Conservation (phyloP, 140 eudicot genomes). For the Oenanthe javanica region DNA sequence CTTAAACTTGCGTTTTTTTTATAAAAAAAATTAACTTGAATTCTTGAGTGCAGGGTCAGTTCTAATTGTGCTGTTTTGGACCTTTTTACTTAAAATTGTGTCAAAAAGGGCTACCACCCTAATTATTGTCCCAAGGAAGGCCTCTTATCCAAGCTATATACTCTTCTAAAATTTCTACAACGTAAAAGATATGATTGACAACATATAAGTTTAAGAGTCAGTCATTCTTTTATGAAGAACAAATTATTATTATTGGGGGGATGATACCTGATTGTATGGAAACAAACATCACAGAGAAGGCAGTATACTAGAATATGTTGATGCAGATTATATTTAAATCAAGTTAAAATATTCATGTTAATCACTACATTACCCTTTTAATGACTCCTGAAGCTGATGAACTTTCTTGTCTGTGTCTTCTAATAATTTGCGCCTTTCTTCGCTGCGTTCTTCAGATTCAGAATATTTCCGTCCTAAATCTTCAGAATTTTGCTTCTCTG, state of each 20-base stretch:
- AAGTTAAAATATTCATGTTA: neutral
- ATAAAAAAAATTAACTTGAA: no score
- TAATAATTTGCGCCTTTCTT: conserved; percentile 61
- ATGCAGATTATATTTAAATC: neutral
- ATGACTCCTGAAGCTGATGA: conserved; percentile 58
- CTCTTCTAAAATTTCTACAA: neutral
- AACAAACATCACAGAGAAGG: neutral
- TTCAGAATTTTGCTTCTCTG: conserved; percentile 57
- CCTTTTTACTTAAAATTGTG: no score
- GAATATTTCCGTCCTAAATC: conserved; percentile 40
- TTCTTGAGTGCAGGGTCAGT: no score
- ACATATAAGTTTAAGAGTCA: neutral
- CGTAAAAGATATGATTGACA: neutral
- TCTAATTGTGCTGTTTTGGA: no score
- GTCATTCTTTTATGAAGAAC: neutral
- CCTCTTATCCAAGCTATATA: neutral
- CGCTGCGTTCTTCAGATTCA: conserved; percentile 39
- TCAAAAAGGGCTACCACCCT: no score
- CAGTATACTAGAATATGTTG: neutral
- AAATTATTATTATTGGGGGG: neutral
- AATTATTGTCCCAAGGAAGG: neutral
- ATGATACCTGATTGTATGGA: neutral
- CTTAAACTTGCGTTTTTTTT: no score
- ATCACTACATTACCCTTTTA: conserved; percentile 47
- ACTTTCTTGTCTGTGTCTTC: conserved; percentile 75